These are phyloP conservation scores for Jamesozyma piceae DNA, from an alignment of 805 yeast species.

Conservation along the genomic window DNA sequence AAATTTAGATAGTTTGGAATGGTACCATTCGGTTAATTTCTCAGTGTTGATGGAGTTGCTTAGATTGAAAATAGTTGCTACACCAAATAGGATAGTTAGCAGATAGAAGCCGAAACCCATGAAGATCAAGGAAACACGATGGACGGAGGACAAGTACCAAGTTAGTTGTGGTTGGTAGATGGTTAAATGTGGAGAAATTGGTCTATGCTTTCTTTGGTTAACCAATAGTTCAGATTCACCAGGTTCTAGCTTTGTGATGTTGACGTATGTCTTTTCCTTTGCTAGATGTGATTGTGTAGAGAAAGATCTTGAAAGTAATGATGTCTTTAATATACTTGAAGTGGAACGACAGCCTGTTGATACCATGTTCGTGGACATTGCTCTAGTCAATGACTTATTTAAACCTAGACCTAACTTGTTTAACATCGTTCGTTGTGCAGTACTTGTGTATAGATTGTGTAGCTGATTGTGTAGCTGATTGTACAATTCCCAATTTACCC, in stretches of 20 bases:
- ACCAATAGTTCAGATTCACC: conserved; percentile 38
- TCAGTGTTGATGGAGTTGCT: conserved; percentile 26
- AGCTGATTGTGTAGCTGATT: too few species aligned
- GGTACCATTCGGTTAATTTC: conserved; percentile 31
- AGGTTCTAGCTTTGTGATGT: not conserved
- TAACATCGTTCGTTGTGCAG: not conserved
- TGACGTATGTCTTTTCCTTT: conserved; percentile 1
- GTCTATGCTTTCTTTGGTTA: conserved; percentile 80
- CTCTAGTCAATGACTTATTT: not conserved
- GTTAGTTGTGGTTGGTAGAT: conserved; percentile 91
- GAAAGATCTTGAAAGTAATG: not conserved
- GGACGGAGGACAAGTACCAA: conserved; percentile 67
- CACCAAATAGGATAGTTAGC: conserved; percentile 66
- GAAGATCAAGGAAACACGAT: conserved; percentile 82
- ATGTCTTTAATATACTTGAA: not conserved
- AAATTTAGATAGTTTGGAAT: conserved; percentile 54
- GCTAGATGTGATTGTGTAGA: not conserved
- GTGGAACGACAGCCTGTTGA: not conserved
- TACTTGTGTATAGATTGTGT: not conserved
- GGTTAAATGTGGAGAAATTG: conserved; percentile 79
- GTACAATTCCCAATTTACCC: too few species aligned
- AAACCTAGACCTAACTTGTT: conserved; percentile 1
- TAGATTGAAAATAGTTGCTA: conserved; percentile 53
- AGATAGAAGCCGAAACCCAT: conserved; percentile 73
- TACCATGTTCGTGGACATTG: not conserved